A percentile compares a stretch with the other conserved stretches of the same genome.
phyloP scores from a whole-genome alignment of 2,329 filamentous ascomycete species.

The Stagonosporopsis vannaccii region DNA sequence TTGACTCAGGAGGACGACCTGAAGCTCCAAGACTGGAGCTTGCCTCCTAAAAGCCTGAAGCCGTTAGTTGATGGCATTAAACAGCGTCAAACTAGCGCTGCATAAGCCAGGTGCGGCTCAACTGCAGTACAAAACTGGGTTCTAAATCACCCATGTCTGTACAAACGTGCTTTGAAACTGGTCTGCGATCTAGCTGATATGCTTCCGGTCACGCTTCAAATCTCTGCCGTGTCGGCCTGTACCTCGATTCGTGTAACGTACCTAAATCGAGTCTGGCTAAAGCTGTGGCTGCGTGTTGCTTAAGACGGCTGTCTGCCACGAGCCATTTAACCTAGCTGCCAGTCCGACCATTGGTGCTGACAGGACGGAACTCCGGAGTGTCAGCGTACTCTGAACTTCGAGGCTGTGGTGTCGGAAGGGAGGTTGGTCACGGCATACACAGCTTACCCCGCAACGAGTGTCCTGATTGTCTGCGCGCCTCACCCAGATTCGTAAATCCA shows the following conservation, averaged over 20 bases:
- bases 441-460: slow-evolving; percentile 15
- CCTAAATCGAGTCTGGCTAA: not conserved
- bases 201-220: not conserved
- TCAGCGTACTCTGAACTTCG: not conserved
- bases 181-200: not conserved
- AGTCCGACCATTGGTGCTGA: not conserved
- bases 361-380: not conserved
- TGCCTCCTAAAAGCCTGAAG: slow-evolving; percentile 44
- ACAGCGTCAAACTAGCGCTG: slow-evolving; percentile 2
- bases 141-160: not conserved
- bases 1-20: slow-evolving; percentile 46
- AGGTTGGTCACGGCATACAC: not conserved
- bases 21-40: slow-evolving; percentile 48
- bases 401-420: slow-evolving; percentile 1
- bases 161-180: not conserved
- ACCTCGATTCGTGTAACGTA: not conserved
- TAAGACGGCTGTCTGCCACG: not conserved
- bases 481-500: not conserved
- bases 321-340: not conserved
- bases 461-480: slow-evolving; percentile 2
- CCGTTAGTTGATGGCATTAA: slow-evolving; percentile 38
- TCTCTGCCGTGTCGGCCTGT: slow-evolving; percentile 3
- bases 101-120: slow-evolving; percentile 2
- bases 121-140: not conserved
- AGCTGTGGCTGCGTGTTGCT: slow-evolving; percentile 1